Base-by-base conservation (phyloP, 2,329 filamentous ascomycete species). In the Amylocarpus encephaloides region DNA sequence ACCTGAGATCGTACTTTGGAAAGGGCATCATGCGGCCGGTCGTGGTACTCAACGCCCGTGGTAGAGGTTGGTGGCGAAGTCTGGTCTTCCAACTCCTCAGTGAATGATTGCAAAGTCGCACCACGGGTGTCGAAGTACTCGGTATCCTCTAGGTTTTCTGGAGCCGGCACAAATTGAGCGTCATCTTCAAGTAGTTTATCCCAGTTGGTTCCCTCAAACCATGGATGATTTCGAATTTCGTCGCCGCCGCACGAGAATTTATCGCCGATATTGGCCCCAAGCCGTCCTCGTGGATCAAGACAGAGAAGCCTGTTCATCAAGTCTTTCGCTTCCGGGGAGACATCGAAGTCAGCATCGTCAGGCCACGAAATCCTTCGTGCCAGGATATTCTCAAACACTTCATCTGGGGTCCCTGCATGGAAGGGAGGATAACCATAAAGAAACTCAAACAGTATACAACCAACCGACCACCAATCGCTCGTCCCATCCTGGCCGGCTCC, bases 381-480 rank as follows among this genome's bases (percentile, higher is more conserved):
- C 34, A 98, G 73, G 54, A 98, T 98, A 62, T 98, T 98, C 61
- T 96, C 88, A 64, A 98, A 98, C 1, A 98, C 93, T 60, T 93
- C 78, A 61, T 98, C 93, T 0, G 93, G 89, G 43, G 91, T 90
- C 16, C 78, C 75, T 1, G 89, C 93, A 66, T 97, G 90, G 68
- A 98, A 98, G 0, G 93, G 93, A 1, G 93, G 93, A 51, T 88
- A 85, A 1, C 93, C 93, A 64, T 88, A 97, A 2, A 98, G 73
- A 59, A 95, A 96, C 64, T 98, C 93, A 62, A 96, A 98, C 68
- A 97, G 73, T 60, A 98, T 97, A 67, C 94, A 98, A 1, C 93
- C 93, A n/a, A 98, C 78, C 18, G 93, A 97, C 93, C 93, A 98
- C 93, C 93, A 98, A 81, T 98, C 93, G 65, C 93, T 97, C 59